Evolutionary conservation across 345 rosid species (phyloP).

Genomic region (Euphorbia peplus): DNA sequence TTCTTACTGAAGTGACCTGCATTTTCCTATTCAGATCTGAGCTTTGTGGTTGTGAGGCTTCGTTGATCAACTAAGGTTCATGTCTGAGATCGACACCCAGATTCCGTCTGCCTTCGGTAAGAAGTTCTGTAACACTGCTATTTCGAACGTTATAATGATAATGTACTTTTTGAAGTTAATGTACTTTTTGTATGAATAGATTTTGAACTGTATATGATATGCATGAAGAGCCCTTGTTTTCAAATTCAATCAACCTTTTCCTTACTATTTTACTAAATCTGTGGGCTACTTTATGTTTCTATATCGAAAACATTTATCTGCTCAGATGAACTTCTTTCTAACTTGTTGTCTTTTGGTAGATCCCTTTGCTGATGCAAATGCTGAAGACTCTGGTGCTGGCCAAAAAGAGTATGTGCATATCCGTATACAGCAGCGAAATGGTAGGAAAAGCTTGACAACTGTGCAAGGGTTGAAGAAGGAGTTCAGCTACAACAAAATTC

Average conservation of each 20-base stretch:
- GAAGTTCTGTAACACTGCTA: too few relatives aligned
- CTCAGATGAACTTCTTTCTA: neutral
- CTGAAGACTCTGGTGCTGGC: slow-evolving; percentile 60
- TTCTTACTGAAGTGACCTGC: neutral
- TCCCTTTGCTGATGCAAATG: slow-evolving; percentile 38
- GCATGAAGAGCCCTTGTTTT: too few relatives aligned
- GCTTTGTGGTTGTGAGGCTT: slow-evolving; percentile 38
- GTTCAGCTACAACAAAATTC: slow-evolving; percentile 81
- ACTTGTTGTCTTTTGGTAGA: slow-evolving; percentile 3
- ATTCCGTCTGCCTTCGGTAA: slow-evolving; percentile 67
- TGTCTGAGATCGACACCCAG: slow-evolving; percentile 77
- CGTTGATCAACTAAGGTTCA: slow-evolving; percentile 46
- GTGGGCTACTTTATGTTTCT: neutral
- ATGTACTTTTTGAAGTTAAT: too few relatives aligned
- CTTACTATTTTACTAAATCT: too few relatives aligned
- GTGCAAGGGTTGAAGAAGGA: slow-evolving; percentile 64
- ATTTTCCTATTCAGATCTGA: slow-evolving; percentile 37
- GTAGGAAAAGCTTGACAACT: slow-evolving; percentile 37
- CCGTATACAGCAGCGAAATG: slow-evolving; percentile 35
- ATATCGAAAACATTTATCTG: too few relatives aligned
- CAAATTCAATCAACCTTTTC: too few relatives aligned
- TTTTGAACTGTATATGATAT: too few relatives aligned
- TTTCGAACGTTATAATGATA: too few relatives aligned
- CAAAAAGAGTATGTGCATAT: slow-evolving; percentile 36
- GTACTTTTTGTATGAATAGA: too few relatives aligned